phyloP scores from a whole-genome alignment of 495 filamentous ascomycete genomes.

The Penicilliopsis zonata region DNA sequence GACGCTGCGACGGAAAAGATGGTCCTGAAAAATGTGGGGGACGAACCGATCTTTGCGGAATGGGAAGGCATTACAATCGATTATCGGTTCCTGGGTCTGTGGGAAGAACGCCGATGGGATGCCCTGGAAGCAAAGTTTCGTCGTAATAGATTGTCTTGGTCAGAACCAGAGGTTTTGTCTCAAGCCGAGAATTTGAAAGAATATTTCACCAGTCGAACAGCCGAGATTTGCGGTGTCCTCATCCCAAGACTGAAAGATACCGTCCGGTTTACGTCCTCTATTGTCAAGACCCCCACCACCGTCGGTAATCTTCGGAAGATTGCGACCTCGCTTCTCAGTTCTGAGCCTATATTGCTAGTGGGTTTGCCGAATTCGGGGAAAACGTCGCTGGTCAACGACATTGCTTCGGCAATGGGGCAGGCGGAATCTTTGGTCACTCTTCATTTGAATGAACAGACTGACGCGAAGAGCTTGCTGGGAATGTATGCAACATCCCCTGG shows the following conservation, averaged over 20 bases:
- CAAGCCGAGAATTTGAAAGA: slow-evolving; percentile 21
- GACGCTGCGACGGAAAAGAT: slow-evolving; percentile 66
- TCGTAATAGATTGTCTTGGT: slow-evolving; percentile 9
- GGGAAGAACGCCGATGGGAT: slow-evolving; percentile 52
- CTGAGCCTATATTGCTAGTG: slow-evolving; percentile 64
- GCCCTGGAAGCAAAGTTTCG: slow-evolving; percentile 15
- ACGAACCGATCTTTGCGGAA: slow-evolving; percentile 47
- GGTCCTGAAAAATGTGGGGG: slow-evolving; percentile 47
- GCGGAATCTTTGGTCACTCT: slow-evolving; percentile 72
- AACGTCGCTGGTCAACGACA: slow-evolving; percentile 71
- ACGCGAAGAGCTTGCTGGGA: slow-evolving; percentile 88
- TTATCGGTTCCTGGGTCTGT: slow-evolving; percentile 72
- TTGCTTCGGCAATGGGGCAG: slow-evolving; percentile 64
- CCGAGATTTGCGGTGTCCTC: slow-evolving; percentile 49
- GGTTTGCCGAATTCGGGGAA: slow-evolving; percentile 86
- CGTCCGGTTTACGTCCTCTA: slow-evolving; percentile 27
- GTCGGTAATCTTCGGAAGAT: slow-evolving; percentile 55
- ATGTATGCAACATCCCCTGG: slow-evolving; percentile 78
- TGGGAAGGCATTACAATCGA: slow-evolving; percentile 73
- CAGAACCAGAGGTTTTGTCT: slow-evolving; percentile 12
- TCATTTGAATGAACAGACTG: slow-evolving; percentile 93
- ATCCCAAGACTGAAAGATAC: slow-evolving; percentile 51
- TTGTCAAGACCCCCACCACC: slow-evolving; percentile 66
- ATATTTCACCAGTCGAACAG: slow-evolving; percentile 37
- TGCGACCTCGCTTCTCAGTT: slow-evolving; percentile 47